phyloP scores from a whole-genome alignment of 1,284 basidiomycete genomes.

The Ustilago cynodontis region DNA sequence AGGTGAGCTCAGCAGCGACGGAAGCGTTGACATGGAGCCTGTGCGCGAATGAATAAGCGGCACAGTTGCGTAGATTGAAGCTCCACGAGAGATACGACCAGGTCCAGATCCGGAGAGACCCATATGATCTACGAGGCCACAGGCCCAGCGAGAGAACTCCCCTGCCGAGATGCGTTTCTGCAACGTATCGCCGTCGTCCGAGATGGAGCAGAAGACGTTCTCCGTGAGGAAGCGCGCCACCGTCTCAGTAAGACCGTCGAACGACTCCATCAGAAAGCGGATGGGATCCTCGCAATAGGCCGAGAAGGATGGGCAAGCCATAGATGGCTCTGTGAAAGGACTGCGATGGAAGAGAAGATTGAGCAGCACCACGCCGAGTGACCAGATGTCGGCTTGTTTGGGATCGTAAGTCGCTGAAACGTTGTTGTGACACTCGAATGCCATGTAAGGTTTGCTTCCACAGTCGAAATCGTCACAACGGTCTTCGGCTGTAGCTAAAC shows the following conservation, averaged over 20 bases:
- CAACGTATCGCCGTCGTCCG: constrained; percentile 71
- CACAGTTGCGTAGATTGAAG: constrained; percentile 46
- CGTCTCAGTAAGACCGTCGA: constrained; percentile 87
- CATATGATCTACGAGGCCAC: constrained; percentile 77
- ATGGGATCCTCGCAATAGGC: constrained; percentile 83
- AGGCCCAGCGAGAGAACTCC: constrained; percentile 88
- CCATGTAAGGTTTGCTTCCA: constrained; percentile 99
- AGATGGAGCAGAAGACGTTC: constrained; percentile 86
- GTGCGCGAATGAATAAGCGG: constrained; percentile 56
- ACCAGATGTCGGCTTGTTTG: constrained; percentile 97
- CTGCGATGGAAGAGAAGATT: constrained; percentile 99
- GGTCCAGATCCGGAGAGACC: constrained; percentile 42
- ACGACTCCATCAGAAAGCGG: constrained; percentile 87
- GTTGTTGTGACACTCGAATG: constrained; percentile 98
- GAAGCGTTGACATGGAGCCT: constrained; percentile 41
- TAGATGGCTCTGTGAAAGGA: constrained; percentile 93
- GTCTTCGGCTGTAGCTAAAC: constrained; percentile 87
- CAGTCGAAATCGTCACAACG: constrained; percentile 97
- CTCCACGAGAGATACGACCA: constrained; percentile 47
- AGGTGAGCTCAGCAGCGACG: constrained; percentile 52
- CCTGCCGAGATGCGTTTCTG: constrained; percentile 78
- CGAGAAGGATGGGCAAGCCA: constrained; percentile 83
- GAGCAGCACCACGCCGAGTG: constrained; percentile 96
- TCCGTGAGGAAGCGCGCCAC: constrained; percentile 89
- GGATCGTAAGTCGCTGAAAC: constrained; percentile 91